Percentiles rank a stretch among this genome's conserved stretches.
These are phyloP conservation scores for Globisporangium perplexum DNA, from an alignment of 352 stramenopile genomes.

Conservation along the genomic window DNA sequence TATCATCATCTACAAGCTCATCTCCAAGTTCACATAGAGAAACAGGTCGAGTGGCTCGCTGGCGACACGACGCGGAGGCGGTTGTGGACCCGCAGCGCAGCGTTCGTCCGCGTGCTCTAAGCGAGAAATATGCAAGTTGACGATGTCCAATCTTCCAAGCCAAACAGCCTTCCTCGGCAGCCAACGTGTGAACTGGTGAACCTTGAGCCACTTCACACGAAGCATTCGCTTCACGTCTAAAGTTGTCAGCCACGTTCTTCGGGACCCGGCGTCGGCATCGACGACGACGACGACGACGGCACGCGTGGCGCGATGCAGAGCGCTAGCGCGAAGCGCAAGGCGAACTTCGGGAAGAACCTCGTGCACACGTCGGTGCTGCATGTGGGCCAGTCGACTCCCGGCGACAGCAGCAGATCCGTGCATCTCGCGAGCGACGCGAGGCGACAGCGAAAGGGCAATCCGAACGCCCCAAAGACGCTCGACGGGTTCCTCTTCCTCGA, in stretches of 20 bases:
- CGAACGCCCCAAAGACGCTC: constrained; percentile 38
- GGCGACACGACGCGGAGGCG: too few species aligned
- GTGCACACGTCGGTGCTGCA: constrained; percentile 19
- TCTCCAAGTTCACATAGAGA: constrained; percentile 53
- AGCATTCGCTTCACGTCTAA: too few species aligned
- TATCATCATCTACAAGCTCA: constrained; percentile 66
- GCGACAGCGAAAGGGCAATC: constrained; percentile 10
- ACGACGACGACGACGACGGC: neutral
- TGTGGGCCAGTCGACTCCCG: constrained; percentile 3
- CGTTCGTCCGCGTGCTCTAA: too few species aligned
- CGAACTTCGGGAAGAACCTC: constrained; percentile 18
- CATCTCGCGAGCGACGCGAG: neutral
- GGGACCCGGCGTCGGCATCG: too few species aligned
- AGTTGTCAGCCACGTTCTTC: too few species aligned
- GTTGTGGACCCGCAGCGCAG: too few species aligned
- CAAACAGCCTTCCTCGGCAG: too few species aligned
- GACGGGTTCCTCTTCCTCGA: constrained; percentile 80
- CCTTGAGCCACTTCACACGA: too few species aligned
- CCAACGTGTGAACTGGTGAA: too few species aligned
- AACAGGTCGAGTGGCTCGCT: too few species aligned
- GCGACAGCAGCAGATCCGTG: neutral
- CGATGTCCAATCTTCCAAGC: too few species aligned
- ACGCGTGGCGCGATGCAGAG: constrained; percentile 4
- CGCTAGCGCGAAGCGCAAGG: constrained; percentile 26
- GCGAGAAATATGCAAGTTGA: too few species aligned